A percentile compares a stretch with the other conserved stretches of the same genome.
phyloP scores from a whole-genome alignment of 306 rosid genomes.

The Dalbergia oliveri region DNA sequence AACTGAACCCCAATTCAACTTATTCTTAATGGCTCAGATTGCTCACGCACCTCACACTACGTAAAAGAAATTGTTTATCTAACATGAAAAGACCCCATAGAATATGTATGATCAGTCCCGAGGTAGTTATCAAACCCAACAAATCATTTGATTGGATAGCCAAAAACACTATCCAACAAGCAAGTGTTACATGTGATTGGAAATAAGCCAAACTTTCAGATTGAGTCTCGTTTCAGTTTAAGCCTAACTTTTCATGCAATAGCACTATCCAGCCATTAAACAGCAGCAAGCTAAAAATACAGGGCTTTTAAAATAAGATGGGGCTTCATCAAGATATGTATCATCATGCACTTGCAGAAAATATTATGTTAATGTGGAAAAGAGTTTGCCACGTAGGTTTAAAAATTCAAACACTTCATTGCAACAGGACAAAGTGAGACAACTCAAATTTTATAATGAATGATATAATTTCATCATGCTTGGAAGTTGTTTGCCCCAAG shows the following conservation, averaged over 20 bases:
- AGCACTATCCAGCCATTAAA: background rate
- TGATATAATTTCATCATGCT: background rate
- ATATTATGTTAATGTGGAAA: background rate
- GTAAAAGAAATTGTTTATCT: background rate
- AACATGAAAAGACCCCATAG: background rate
- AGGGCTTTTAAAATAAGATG: background rate
- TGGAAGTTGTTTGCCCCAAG: background rate
- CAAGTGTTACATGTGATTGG: background rate
- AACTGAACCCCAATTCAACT: background rate
- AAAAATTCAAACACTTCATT: background rate
- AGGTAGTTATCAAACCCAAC: background rate
- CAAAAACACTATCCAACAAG: background rate
- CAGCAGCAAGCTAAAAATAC: background rate
- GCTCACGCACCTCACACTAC: background rate
- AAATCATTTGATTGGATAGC: background rate
- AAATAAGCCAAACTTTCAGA: background rate
- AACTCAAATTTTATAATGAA: background rate
- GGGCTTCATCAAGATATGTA: background rate
- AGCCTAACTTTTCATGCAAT: background rate
- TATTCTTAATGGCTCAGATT: background rate
- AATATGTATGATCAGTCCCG: background rate
- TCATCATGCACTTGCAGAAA: background rate
- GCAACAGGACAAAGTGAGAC: background rate
- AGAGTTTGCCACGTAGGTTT: background rate
- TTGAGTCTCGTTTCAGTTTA: background rate